Base-by-base conservation (phyloP, 2,329 filamentous ascomycete genomes). In the Coniochaeta sp. region DNA sequence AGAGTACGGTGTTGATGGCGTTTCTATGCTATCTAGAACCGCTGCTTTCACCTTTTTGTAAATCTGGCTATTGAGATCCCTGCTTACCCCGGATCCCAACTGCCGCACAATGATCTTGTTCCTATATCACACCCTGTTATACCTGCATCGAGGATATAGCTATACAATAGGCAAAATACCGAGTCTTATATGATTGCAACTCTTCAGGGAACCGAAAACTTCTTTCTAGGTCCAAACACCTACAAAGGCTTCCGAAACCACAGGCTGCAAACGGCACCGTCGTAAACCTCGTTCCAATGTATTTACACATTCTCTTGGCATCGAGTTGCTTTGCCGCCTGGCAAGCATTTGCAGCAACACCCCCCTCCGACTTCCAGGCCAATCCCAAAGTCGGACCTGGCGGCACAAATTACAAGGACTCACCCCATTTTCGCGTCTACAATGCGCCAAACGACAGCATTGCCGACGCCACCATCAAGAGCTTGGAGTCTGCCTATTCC, bases 401-500 rank as follows among this genome's bases (percentile, higher is more conserved):
- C 11, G 71, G 72, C 3, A 67, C 62, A 11, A 66, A 34, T 4
- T 74, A 65, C 64, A 71, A 69, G 43, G 72, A 74, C 64, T 73
- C 71, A 5, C 68, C 72, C 3, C 76, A 77, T 62, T 77, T 78
- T 67, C 74, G 75, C 34, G 65, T 77, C 26, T 77, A 75, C 60
- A 68, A 68, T 36, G 67, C 68, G 1, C 65, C 64, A 7, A 66
- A 64, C 34, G 66, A 69, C 31, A 67, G 65, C 19, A 65, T 69
- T n/a, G 68, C 72, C 31, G 67, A 67, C 36, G 54, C 63, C 1
- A 65, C 73, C 1, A 68, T 80, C 3, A 64, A 70, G 26, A 74
- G 75, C 66, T 72, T 82, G 8, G 79, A 81, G 67, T 76, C 74
- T 2, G 77, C 77, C 1, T 76, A 77, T 55, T 63, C 67, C 43